Base-by-base conservation (phyloP, 495 filamentous ascomycete species). In the Neurospora sp. region DNA sequence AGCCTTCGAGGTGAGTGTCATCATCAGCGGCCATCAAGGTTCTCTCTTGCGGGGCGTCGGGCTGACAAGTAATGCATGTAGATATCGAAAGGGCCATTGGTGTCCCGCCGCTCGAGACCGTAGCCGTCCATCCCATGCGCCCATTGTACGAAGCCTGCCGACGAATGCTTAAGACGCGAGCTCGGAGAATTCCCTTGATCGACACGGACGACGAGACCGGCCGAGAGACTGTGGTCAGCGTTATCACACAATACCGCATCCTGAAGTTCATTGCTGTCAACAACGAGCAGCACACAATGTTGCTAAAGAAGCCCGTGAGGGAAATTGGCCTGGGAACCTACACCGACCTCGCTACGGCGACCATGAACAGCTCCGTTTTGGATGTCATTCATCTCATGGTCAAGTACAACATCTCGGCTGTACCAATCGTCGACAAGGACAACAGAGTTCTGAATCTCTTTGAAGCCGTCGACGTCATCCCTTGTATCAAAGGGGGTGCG, bases 221-320 rank as follows among this genome's bases (percentile, higher is more conserved):
- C 70, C 88, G 94, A 68, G 88, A 95, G 74, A 96, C 94, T 85
- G 95, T 99, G 3, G 93, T 98, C 71, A 97, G 93, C 75, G 95
- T 99, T 40, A 89, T 99, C 45, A 99, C 96, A 14, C 96, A 99
- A 81, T 99, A 98, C 80, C 90, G 96, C 69, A 98, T 99, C 74
- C 87, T 99, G 71, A 98, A 98, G 79, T 99, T 99, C 77, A 94
- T 99, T 42, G 94, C 96, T 12, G 96, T 99, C 83, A 86, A 86
- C 77, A 99, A 98, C 79, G 94, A 98, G 41, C 88, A 88, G 69
- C 90, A 98, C 80, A 98, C 94, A 9, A 90, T 94, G 81, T 89
- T 93, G 83, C 84, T 99, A 65, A 91, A 93, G 77, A 97, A 96
- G 81, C 90, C 94, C 10, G 83, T 99, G 71, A 87, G 88, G 61